phyloP scores from a whole-genome alignment of 2,329 filamentous ascomycete species.

The Botrytis porri region DNA sequence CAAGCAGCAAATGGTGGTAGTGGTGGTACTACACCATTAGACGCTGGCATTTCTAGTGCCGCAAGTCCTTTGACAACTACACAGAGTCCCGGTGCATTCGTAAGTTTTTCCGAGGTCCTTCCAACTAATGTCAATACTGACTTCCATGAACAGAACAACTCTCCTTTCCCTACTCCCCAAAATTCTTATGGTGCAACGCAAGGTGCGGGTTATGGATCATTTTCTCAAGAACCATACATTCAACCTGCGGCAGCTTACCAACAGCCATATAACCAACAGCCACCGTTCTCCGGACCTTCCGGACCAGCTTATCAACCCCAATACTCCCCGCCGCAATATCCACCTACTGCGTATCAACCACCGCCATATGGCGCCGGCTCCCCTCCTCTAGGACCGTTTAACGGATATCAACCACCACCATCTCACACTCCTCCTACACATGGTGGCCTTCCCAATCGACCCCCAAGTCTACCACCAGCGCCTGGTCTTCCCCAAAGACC shows the following conservation, averaged over 20 bases:
- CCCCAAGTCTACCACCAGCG: slow-evolving; percentile 52
- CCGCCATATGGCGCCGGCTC: slow-evolving; percentile 34
- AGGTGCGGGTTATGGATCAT: slow-evolving; percentile 39
- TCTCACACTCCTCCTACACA: slow-evolving; percentile 41
- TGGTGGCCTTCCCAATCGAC: slow-evolving; percentile 47
- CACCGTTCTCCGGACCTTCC: slow-evolving; percentile 38
- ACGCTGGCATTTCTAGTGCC: slow-evolving; percentile 33
- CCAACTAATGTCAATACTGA: slow-evolving; percentile 20
- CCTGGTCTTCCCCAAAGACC: slow-evolving; percentile 60
- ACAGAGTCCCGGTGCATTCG: slow-evolving; percentile 54
- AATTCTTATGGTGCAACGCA: slow-evolving; percentile 32
- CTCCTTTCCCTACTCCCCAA: slow-evolving; percentile 36
- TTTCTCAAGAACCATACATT: slow-evolving; percentile 38
- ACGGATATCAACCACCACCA: slow-evolving; percentile 43
- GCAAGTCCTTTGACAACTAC: slow-evolving; percentile 48
- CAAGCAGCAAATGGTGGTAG: slow-evolving; percentile 54
- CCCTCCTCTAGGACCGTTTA: slow-evolving; percentile 43
- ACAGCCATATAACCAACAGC: slow-evolving; percentile 40
- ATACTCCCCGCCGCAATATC: slow-evolving; percentile 37
- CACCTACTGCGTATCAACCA: slow-evolving; percentile 22
- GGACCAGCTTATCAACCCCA: slow-evolving; percentile 37
- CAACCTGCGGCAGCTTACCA: slow-evolving; percentile 44
- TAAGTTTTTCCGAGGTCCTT: slow-evolving; percentile 44
- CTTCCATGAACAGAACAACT: slow-evolving; percentile 33
- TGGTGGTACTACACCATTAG: slow-evolving; percentile 54